Percentiles rank a stretch among this genome's conserved stretches.
These are phyloP conservation scores for Solanum pimpinellifolium DNA, from an alignment of 257 asterid species.

Conservation along the genomic window DNA sequence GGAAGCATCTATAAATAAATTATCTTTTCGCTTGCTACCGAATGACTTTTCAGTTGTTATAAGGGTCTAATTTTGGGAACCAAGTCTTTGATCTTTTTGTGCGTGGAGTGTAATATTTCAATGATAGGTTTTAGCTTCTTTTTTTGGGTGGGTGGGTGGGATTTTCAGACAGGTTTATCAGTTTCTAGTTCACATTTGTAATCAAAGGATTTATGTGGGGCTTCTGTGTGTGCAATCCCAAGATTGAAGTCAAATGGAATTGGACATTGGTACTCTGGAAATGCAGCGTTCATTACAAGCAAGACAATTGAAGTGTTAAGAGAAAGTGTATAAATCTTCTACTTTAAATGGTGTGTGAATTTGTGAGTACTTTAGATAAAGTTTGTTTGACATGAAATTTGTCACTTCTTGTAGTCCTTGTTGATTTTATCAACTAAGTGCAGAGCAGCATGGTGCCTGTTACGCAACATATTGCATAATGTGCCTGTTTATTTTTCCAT, in stretches of 20 bases:
- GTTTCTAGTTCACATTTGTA: background rate
- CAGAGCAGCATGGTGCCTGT: background rate
- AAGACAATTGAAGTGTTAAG: background rate
- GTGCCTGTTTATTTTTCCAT: conserved; percentile 22
- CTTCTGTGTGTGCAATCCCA: background rate
- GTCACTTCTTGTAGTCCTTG: background rate
- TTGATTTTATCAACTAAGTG: background rate
- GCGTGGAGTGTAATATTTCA: background rate
- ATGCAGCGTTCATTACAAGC: background rate
- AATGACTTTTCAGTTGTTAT: background rate
- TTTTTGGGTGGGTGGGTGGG: background rate
- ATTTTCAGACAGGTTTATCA: background rate
- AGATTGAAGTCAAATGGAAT: background rate
- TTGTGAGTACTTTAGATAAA: background rate
- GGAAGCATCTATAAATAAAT: background rate
- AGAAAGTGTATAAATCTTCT: background rate
- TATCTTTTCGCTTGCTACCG: background rate
- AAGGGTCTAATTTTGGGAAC: background rate
- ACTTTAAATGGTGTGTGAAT: background rate
- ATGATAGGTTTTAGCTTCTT: background rate
- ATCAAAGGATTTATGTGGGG: background rate
- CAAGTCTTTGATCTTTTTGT: background rate
- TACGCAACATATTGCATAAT: conserved; percentile 12
- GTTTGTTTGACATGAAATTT: background rate
- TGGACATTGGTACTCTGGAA: background rate